Conservation (phyloP, 371 early-diverging fungal genomes). For the Mortierella sp. region DNA sequence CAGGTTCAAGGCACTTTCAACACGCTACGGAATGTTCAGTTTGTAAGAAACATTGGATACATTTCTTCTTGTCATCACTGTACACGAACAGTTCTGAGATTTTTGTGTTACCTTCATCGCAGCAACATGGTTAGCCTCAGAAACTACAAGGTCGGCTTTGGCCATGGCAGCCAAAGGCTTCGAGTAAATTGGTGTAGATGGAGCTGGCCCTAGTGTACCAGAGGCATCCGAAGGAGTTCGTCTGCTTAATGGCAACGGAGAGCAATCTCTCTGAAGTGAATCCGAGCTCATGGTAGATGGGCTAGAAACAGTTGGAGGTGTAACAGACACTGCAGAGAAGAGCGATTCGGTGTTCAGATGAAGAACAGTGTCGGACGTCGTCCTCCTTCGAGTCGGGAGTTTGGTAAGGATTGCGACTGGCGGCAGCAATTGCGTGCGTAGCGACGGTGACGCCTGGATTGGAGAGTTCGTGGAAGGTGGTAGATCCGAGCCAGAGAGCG, state of each 20-base stretch:
- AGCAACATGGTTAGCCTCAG: constrained; percentile 33
- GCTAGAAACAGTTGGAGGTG: constrained; percentile 25
- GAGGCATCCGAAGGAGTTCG: constrained; percentile 15
- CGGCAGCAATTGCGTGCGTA: constrained; percentile 18
- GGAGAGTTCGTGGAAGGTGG: constrained; percentile 5
- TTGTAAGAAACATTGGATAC: not conserved
- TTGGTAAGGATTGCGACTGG: constrained; percentile 16
- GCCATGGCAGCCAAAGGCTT: constrained; percentile 31
- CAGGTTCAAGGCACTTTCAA: constrained; percentile 18
- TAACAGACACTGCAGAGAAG: constrained; percentile 1
- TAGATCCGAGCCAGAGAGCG: constrained; percentile 11
- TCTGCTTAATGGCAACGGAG: constrained; percentile 1
- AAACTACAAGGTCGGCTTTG: constrained; percentile 37
- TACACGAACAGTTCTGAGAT: no score
- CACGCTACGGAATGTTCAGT: constrained; percentile 18
- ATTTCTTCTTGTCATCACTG: not conserved
- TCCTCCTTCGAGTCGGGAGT: constrained; percentile 18
- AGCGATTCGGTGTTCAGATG: constrained; percentile 19
- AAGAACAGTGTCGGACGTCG: constrained; percentile 13
- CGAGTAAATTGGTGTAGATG: constrained; percentile 15
- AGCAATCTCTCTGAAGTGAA: constrained; percentile 14
- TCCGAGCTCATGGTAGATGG: constrained; percentile 21
- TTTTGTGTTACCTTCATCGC: constrained; percentile 20
- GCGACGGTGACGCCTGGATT: constrained; percentile 4
- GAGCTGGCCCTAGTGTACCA: constrained; percentile 6